Base-by-base conservation (phyloP, 164 flowering plant genomes). In the Liriodendron chinense region DNA sequence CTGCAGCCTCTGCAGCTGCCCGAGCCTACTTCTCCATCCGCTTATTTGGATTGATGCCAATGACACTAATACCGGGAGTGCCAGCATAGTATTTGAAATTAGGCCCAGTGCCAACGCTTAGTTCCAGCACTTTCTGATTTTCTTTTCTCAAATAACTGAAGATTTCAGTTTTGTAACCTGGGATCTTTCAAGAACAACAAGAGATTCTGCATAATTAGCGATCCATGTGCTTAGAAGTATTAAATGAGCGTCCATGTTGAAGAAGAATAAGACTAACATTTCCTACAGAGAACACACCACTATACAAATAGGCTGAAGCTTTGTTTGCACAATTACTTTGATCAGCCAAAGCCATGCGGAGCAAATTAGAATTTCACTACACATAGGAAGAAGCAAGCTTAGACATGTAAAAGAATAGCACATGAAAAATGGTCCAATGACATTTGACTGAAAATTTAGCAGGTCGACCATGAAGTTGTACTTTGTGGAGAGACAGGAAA, bases 71-170 rank as follows among this genome's bases (percentile, higher is more conserved):
- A 74, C 78, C 87, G 9, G 79, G n/a, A 68, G 77, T 81, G 78
- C 75, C 71, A 0, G 91, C 95, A 81, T 93, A 93, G 72, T 89
- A 94, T 56, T 85, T 89, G 75, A 94, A 84, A 83, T 95, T 95
- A 28, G 98, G 94, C 71, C 98, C 97, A 12, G 98, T 91, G 24
- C 97, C 98, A 72, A 93, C 85, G 13, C 98, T 97, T 70, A 95
- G 84, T 86, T 95, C 98, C 89, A 95, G 71, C 48, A 93, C 87
- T 57, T 85, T 82, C 72, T 81, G 71, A 23, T 84, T 85, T 75
- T 88, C 87, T 70, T 91, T 91, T 73, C 68, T 90, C 88, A 95
- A 78, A 48, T 82, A 80, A 61, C 71, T 69, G 72, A 95, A 95
- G 9, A 95, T 79, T 66, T 86, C 77, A 23, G 86, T 78, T 84